phyloP scores from a whole-genome alignment of 352 stramenopile species.

The Albugo candida region DNA sequence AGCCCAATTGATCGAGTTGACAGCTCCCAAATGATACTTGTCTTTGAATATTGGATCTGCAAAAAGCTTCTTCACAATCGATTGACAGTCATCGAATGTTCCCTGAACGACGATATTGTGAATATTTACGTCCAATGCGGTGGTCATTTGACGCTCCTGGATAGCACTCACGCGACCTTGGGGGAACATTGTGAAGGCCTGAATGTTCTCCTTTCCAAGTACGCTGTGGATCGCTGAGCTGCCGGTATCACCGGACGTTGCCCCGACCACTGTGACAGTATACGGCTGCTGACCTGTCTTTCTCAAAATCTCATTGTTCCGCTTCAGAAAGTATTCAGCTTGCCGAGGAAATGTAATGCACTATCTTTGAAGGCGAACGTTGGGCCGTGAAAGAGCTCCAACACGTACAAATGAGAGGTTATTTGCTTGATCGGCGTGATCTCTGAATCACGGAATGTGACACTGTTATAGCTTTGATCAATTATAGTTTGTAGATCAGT shows the following conservation, averaged over 20 bases:
- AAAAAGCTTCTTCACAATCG: conserved; percentile 98
- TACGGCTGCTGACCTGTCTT: conserved; percentile 47
- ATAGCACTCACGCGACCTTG: conserved; percentile 91
- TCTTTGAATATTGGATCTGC: conserved; percentile 86
- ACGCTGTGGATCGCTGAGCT: conserved; percentile 96
- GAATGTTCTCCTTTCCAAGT: conserved; percentile 92
- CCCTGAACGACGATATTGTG: conserved; percentile 90
- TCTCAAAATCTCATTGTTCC: conserved; percentile 28
- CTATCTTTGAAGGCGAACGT: conserved; percentile 99
- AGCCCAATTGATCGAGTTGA: conserved; percentile 99
- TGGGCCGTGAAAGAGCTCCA: conserved; percentile 98
- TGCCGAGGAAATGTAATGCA: conserved; percentile 96
- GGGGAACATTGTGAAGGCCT: conserved; percentile 97
- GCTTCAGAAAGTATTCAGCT: conserved; percentile 95
- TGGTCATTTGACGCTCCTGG: conserved; percentile 98
- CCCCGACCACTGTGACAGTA: conserved; percentile 91
- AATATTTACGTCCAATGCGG: conserved; percentile 94
- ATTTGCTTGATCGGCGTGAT: conserved; percentile 90
- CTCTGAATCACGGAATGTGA: conserved; percentile 83
- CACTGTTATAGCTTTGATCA: conserved; percentile 79
- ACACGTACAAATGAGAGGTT: conserved; percentile 68
- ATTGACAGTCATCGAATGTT: conserved; percentile 99
- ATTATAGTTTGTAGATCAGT: conserved; percentile 83
- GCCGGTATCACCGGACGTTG: conserved; percentile 95
- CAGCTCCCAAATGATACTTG: conserved; percentile 85